Evolutionary conservation across 768 basidiomycete species (phyloP).

Genomic region (Trametes meyenii): DNA sequence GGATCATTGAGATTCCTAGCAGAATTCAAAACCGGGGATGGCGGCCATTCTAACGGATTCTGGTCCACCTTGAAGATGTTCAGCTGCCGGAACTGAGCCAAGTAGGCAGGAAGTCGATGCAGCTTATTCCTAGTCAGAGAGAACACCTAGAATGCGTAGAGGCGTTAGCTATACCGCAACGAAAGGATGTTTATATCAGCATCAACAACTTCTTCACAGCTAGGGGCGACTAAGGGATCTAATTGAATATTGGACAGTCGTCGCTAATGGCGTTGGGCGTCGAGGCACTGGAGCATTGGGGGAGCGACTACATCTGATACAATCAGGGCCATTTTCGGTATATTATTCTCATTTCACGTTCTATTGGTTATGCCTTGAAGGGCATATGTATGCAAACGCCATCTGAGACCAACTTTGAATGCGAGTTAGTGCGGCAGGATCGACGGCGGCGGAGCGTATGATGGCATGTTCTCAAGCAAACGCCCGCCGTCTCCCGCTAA

Average conservation of each 20-base stretch:
- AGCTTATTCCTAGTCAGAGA: constrained; percentile 87
- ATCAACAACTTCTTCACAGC: background rate
- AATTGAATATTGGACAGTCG: no score
- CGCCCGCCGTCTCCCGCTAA: no score
- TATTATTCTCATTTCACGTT: no score
- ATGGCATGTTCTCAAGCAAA: no score
- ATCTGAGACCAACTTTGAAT: background rate
- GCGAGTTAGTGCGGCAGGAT: no score
- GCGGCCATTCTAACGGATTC: constrained; percentile 96
- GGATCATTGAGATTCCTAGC: constrained; percentile 45
- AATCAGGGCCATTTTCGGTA: no score
- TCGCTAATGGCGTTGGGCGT: no score
- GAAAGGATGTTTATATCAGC: background rate
- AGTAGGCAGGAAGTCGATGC: constrained; percentile 73
- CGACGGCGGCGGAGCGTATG: no score
- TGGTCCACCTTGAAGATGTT: constrained; percentile 84
- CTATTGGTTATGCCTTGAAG: no score
- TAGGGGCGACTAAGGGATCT: no score
- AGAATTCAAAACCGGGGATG: constrained; percentile 54
- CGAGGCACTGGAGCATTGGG: no score
- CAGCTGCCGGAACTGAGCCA: constrained; percentile 71
- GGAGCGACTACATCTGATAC: no score
- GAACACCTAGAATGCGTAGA: constrained; percentile 60
- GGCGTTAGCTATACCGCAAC: constrained; percentile 23
- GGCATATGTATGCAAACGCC: background rate